Base-by-base conservation (phyloP, 148 eudicot genomes). In the Rhododendron ovatum region DNA sequence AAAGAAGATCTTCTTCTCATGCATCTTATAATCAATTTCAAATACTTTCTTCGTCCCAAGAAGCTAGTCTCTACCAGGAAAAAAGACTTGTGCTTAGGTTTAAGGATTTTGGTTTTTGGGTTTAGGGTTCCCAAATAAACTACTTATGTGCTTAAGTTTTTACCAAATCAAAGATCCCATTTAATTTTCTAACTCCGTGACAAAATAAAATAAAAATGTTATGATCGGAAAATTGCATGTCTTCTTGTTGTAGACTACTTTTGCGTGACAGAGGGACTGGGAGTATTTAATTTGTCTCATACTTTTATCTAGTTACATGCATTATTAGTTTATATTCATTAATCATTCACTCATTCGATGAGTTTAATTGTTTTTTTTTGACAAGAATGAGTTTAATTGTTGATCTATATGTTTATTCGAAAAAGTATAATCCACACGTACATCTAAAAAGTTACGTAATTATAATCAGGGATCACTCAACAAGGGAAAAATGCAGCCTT, bases 401-500 rank as follows among this genome's bases (percentile, higher is more conserved):
- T n/a, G 33, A 65, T 65, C 4, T n/a, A n/a, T n/a, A n/a, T n/a
- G 71, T 63, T 30, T 69, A 1, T 69, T 69, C 2, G 4, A 12
- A 4, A 26, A 28, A 30, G 18, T 69, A 28, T 28, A 69, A 11
- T 30, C 28, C 75, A 28, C 37, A 26, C 8, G 4, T 67, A 67
- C 10, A 11, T 26, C 33, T 67, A 53, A 67, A 67, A 10, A 67
- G 6, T 67, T 71, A 30, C 22, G 33, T 71, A 30, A 71, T 71
- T 35, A 11, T 30, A 30, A 55, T 37, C 76, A 17, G 82, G 82
- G 1, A 55, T 89, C 6, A 71, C 90, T 13, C 87, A 84, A 20
- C 87, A 90, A 71, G 90, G 87, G 22, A 43, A 63, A 18, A 86
- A 86, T 15, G 90, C 89, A 2, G 89, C 88, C 33, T 55, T 92